phyloP scores from a whole-genome alignment of 306 rosid genomes.

The Astragalus glycyphyllos region DNA sequence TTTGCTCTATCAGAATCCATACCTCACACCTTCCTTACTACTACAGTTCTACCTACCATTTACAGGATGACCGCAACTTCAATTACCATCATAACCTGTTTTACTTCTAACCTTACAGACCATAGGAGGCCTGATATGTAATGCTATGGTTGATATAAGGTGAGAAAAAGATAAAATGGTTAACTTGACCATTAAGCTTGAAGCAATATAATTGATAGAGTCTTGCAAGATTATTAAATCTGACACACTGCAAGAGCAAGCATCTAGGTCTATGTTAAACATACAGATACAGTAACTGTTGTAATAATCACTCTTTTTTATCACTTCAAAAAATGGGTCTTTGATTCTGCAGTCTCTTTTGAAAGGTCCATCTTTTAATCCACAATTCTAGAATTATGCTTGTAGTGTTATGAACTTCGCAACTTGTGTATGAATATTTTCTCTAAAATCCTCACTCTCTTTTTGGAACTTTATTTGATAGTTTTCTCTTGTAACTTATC shows the following conservation, averaged over 20 bases:
- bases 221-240: slow-evolving; percentile 27
- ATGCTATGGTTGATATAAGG: slow-evolving; percentile 10
- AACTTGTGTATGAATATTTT: slow-evolving; percentile 24
- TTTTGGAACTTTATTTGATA: slow-evolving; percentile 39
- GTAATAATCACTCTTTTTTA: slow-evolving; percentile 6
- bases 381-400: slow-evolving; percentile 18
- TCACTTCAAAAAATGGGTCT: neutral
- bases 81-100: slow-evolving; percentile 3
- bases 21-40: neutral
- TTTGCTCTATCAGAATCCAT: slow-evolving; percentile 13
- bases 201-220: neutral
- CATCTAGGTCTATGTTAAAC: slow-evolving; percentile 16
- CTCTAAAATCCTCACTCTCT: slow-evolving; percentile 25
- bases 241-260: slow-evolving; percentile 28
- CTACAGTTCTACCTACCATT: neutral
- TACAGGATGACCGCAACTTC: neutral
- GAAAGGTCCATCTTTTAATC: slow-evolving; percentile 14
- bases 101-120: neutral
- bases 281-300: neutral
- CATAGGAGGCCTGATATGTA: slow-evolving; percentile 1
- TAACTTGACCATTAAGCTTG: slow-evolving; percentile 26
- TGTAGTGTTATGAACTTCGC: slow-evolving; percentile 26
- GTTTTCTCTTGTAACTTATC: slow-evolving; percentile 27
- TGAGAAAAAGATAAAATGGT: slow-evolving; percentile 22
- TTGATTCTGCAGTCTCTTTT: slow-evolving; percentile 8